phyloP scores from a whole-genome alignment of 2,329 filamentous ascomycete species.

The Dactylellina cionopaga region DNA sequence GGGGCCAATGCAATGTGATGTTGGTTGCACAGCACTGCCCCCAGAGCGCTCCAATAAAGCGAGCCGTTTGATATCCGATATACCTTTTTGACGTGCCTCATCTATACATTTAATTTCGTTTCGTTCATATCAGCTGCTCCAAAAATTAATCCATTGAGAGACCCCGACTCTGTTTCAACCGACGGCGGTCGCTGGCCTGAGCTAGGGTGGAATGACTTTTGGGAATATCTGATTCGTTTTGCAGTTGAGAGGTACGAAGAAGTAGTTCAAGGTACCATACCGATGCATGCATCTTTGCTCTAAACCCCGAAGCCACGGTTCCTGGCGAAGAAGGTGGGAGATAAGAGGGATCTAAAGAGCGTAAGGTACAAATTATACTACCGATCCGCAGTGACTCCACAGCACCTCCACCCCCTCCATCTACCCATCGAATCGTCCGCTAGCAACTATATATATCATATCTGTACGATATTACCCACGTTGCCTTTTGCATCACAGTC shows the following conservation, averaged over 20 bases:
- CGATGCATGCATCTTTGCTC: not conserved
- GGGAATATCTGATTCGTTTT: not conserved
- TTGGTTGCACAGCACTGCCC: slow-evolving; percentile 23
- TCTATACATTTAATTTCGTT: not conserved
- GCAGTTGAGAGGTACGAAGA: not conserved
- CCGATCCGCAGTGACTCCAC: not conserved
- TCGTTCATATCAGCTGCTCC: no score
- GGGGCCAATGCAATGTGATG: slow-evolving; percentile 6
- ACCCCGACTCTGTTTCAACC: no score
- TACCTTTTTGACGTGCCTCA: not conserved
- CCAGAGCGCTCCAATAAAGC: slow-evolving; percentile 3
- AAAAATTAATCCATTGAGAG: no score
- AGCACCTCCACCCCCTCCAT: not conserved
- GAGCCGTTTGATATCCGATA: slow-evolving; percentile 34
- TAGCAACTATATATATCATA: no score
- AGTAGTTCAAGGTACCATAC: slow-evolving; percentile 4
- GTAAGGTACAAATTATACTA: not conserved
- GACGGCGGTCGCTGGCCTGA: no score
- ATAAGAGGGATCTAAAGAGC: no score
- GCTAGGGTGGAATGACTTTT: no score
- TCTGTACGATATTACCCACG: no score
- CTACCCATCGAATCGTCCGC: no score
- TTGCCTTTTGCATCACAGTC: slow-evolving; percentile 32
- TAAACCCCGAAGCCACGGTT: not conserved
- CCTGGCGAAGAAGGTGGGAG: not conserved